Evolutionary conservation across 192 early-diverging fungal genomes (phyloP).

Genomic region (Linnemannia exigua): DNA sequence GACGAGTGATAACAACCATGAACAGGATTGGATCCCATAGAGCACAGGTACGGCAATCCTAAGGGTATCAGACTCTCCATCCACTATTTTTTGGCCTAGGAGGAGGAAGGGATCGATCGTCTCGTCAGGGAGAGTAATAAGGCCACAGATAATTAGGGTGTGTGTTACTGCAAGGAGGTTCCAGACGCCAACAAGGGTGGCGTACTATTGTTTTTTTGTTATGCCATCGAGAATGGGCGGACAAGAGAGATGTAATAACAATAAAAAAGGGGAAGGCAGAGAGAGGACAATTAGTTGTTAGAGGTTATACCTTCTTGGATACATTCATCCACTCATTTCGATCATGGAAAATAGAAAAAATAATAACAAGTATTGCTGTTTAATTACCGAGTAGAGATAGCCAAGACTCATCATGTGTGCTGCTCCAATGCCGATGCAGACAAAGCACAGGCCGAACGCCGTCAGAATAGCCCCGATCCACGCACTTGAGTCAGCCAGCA

Average conservation of each 20-base stretch:
- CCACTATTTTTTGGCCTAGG: slow-evolving; percentile 29
- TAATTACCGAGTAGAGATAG: slow-evolving; percentile 47
- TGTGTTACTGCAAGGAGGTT: slow-evolving; percentile 27
- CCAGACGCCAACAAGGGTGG: slow-evolving; percentile 39
- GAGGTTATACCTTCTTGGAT: background rate
- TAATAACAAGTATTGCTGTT: background rate
- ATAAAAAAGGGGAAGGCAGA: background rate
- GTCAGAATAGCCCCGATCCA: slow-evolving; percentile 42
- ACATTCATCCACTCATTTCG: background rate
- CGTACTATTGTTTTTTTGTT: slow-evolving; percentile 20
- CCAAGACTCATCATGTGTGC: slow-evolving; percentile 43
- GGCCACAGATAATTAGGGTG: slow-evolving; percentile 17
- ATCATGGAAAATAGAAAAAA: background rate
- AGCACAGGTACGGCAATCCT: slow-evolving; percentile 18
- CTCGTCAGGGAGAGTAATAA: slow-evolving; percentile 13
- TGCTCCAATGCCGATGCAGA: slow-evolving; percentile 35
- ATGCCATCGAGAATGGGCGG: background rate
- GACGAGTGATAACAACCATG: slow-evolving; percentile 27
- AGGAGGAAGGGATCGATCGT: slow-evolving; percentile 22
- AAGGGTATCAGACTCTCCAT: slow-evolving; percentile 2
- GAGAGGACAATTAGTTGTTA: background rate
- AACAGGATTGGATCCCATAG: slow-evolving; percentile 22
- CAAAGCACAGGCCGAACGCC: slow-evolving; percentile 34
- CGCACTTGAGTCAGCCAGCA: slow-evolving; percentile 33
- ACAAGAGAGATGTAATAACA: background rate